These are phyloP conservation scores for Trichoderma endophyticum DNA, from an alignment of 2,329 filamentous ascomycete species.

Conservation along the genomic window DNA sequence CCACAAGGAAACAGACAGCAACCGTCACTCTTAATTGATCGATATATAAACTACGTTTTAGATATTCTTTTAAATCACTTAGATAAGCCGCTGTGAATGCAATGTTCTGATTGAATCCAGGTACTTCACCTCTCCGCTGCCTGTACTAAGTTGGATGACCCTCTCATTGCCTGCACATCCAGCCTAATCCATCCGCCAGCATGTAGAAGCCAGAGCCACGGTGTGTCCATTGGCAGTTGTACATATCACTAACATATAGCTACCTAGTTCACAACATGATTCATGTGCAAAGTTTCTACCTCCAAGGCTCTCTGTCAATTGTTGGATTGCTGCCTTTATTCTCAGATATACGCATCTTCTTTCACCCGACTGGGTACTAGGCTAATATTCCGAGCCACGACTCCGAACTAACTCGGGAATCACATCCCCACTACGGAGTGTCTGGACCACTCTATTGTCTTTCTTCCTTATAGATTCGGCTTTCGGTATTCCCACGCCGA, in stretches of 20 bases:
- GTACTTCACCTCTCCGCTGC: not conserved
- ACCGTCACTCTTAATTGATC: fast-evolving
- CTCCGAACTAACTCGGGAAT: not conserved
- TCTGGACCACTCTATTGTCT: not conserved
- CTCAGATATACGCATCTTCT: not conserved
- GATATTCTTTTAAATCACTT: too few relatives aligned
- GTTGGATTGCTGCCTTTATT: not conserved
- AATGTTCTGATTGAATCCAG: not conserved
- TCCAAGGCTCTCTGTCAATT: not conserved
- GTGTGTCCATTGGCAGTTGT: not conserved
- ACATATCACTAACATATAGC: not conserved
- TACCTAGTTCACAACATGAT: not conserved
- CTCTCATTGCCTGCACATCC: too few relatives aligned
- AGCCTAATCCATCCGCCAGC: not conserved
- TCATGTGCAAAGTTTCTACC: not conserved
- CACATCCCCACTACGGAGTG: not conserved
- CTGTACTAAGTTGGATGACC: not conserved
- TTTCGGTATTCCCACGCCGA: not conserved
- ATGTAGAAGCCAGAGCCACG: not conserved
- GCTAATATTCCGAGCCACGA: not conserved
- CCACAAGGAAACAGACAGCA: not conserved
- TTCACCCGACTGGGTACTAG: not conserved
- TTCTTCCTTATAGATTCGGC: not conserved
- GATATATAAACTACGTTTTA: too few relatives aligned
- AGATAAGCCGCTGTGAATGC: not conserved